Evolutionary conservation across 1,284 basidiomycete genomes (phyloP).

Genomic region (Sanghuangporus baumii): DNA sequence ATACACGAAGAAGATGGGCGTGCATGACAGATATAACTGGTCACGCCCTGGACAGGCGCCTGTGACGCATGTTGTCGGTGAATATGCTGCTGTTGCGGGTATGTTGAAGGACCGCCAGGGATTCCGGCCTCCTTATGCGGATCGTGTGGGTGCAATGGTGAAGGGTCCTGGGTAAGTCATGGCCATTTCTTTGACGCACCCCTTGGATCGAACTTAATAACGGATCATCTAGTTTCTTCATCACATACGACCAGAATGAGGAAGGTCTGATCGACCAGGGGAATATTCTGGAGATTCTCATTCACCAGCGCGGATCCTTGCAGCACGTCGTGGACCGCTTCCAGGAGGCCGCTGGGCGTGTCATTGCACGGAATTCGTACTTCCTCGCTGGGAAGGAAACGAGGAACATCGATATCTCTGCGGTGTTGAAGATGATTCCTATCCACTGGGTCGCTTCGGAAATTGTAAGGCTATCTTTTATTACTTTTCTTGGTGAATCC

Average conservation of each 20-base stretch:
- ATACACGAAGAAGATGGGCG: constrained; percentile 50
- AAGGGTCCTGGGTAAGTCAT: constrained; percentile 49
- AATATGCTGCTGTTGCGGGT: constrained; percentile 46
- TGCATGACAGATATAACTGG: constrained; percentile 47
- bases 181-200: background rate
- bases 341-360: constrained; percentile 49
- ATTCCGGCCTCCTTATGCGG: constrained; percentile 46
- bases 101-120: constrained; percentile 42
- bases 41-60: constrained; percentile 35
- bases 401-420: constrained; percentile 57
- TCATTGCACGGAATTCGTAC: constrained; percentile 51
- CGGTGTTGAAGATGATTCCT: constrained; percentile 63
- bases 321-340: constrained; percentile 55
- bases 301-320: constrained; percentile 33
- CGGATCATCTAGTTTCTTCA: constrained; percentile 41
- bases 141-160: constrained; percentile 45
- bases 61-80: constrained; percentile 31
- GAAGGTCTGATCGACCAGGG: constrained; percentile 41
- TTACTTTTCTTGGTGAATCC: background rate
- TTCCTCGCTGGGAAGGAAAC: constrained; percentile 44
- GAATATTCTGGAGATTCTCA: constrained; percentile 43
- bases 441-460: constrained; percentile 64
- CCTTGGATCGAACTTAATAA: constrained; percentile 2
- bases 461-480: constrained; percentile 42
- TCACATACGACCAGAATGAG: constrained; percentile 39